These are phyloP conservation scores for Aspergillus quadrilineatus DNA, from an alignment of 2,329 filamentous ascomycete species.

Conservation along the genomic window DNA sequence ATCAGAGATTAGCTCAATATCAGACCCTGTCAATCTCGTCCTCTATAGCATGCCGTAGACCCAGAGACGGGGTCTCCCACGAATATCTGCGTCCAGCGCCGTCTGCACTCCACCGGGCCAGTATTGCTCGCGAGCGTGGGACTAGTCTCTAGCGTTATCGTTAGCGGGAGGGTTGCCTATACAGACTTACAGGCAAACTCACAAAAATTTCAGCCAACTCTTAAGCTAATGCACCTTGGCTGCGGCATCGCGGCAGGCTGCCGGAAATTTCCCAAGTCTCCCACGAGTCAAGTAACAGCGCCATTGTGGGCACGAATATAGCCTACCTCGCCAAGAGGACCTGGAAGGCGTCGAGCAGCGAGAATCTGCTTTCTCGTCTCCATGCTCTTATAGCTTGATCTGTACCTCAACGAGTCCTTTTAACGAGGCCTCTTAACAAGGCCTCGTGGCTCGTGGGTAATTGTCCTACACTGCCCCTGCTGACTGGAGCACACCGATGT, in stretches of 20 bases:
- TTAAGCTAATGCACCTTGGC: background rate
- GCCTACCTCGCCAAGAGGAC: background rate
- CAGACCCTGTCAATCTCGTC: slow-evolving; percentile 5
- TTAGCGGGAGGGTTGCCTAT: too few species aligned
- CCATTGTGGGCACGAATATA: background rate
- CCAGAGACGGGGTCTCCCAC: too few species aligned
- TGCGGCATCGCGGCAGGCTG: too few species aligned
- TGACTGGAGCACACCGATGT: background rate
- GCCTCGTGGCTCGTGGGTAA: too few species aligned
- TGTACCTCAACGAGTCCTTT: background rate
- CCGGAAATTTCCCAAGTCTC: too few species aligned
- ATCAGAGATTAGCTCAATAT: slow-evolving; percentile 1
- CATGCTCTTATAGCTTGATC: background rate
- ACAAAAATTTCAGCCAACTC: too few species aligned
- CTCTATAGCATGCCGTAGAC: background rate
- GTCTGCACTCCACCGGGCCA: too few species aligned
- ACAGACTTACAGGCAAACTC: too few species aligned
- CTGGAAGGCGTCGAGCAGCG: background rate
- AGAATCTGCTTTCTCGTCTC: background rate
- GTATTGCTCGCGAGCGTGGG: background rate
- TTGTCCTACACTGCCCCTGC: background rate
- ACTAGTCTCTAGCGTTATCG: too few species aligned
- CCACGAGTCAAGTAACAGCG: background rate
- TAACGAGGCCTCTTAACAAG: too few species aligned
- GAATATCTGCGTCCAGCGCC: too few species aligned